Percentiles rank a stretch among this genome's conserved stretches.
Evolutionary conservation across 2,329 filamentous ascomycete genomes (phyloP).

Genomic region (Arthrobotrys megalospora): DNA sequence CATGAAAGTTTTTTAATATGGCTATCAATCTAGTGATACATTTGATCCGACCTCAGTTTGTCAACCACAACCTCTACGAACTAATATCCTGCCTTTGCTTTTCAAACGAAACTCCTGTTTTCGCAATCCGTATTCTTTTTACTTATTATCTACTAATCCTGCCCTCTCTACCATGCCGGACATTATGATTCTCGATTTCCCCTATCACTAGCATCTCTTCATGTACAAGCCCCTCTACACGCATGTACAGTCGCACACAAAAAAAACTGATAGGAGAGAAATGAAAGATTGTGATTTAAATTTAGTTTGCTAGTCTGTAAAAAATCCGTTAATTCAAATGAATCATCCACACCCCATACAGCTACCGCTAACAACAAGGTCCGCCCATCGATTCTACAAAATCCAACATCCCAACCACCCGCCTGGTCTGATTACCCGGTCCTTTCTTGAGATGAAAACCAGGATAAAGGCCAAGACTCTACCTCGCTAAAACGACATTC

Average conservation of each 20-base stretch:
- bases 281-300: slow-evolving; percentile 10
- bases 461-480: slow-evolving; percentile 5
- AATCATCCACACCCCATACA: no score
- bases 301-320: neutral
- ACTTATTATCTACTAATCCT: slow-evolving; percentile 11
- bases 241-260: slow-evolving; percentile 19
- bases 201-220: neutral
- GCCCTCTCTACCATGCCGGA: slow-evolving; percentile 12
- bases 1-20: neutral
- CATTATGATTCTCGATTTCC: slow-evolving; percentile 26
- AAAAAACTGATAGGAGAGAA: neutral
- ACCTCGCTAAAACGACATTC: slow-evolving; percentile 15
- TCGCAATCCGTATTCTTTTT: neutral
- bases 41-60: neutral
- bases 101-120: neutral
- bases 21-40: neutral
- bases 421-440: neutral
- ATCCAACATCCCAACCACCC: neutral
- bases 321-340: neutral
- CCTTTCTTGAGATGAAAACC: neutral
- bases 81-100: neutral
- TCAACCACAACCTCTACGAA: neutral
- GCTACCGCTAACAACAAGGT: neutral
- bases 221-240: neutral
- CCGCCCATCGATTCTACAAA: neutral